Percentiles rank a stretch among this genome's conserved stretches.
These are phyloP conservation scores for Fraxinus baroniana DNA, from an alignment of 305 asterid genomes.

Conservation along the genomic window DNA sequence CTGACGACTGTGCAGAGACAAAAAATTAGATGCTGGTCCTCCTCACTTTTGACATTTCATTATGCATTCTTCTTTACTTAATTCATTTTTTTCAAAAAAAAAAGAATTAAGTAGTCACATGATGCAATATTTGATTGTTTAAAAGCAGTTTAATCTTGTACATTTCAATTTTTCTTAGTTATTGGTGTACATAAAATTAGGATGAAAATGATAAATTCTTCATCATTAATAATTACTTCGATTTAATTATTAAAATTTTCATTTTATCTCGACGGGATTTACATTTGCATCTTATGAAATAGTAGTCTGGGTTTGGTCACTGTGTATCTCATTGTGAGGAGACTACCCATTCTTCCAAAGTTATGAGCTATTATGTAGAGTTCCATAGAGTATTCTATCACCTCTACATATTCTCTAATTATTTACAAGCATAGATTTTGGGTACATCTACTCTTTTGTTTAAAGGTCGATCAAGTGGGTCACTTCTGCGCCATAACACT, in stretches of 20 bases:
- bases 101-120: no score
- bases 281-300: neutral
- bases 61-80: neutral
- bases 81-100: neutral
- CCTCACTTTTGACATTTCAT: conserved; percentile 27
- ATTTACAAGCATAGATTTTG: neutral
- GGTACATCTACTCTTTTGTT: neutral
- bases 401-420: neutral
- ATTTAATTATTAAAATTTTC: neutral
- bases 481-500: neutral
- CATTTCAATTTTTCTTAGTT: neutral
- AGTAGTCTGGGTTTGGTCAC: neutral
- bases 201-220: neutral
- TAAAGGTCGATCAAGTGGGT: neutral
- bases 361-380: neutral
- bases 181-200: neutral
- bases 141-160: neutral
- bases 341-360: neutral
- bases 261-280: no score
- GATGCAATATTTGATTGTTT: neutral
- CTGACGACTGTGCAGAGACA: no score
- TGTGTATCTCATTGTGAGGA: neutral
- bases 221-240: neutral
- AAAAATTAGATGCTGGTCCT: conserved; percentile 35
- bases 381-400: neutral